Base-by-base conservation (phyloP, 805 yeast genomes). In the Isabelozyma gotoi region DNA sequence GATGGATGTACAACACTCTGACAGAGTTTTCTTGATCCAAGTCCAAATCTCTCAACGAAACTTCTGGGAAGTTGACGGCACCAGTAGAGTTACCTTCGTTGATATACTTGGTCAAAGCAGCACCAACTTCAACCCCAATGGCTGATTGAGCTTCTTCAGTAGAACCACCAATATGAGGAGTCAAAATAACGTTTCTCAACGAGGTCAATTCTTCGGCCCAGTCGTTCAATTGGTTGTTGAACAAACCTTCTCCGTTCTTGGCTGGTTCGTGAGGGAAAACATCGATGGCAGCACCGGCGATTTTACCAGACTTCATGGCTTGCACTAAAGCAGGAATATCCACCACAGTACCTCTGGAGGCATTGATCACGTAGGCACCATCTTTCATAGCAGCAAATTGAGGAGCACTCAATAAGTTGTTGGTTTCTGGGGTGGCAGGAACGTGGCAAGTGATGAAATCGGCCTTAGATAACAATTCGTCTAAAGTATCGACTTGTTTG, bases 1-100 rank as follows among this genome's bases (percentile, higher is more conserved):
- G 94, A 74, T 94, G 99, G 60, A 91, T 87, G 72, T 94, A 94
- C 58, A 94, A 77, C 34, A 94, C 96, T 74, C 99, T 88, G 53
- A 91, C 97, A 43, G 85, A 79, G 64, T 85, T 80, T 63, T 86
- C 84, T 67, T 88, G 96, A 62, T 88, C 96, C 68, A 85, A 78
- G 59, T 89, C 88, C 53, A 89, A 74, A 27, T 90, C 85, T 73
- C 97, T 87, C 57, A 94, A 77, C 19, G 92, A 73, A 52, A 94
- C 97, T 75, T 94, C 98, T 60, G 99, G 99, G 96, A 94, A 91
- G 80, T 94, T 94, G 46, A 92, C 99, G 5, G 98, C 91, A 59
- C 97, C 98, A 40, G 80, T 80, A 12, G 98, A 87, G 59, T 82
- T 77, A 76, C 99, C 99, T 76, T 92, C 98, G 71, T 91, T 92